Conservation (phyloP, 305 asterid genomes). For the Fraxinus angustifolia region DNA sequence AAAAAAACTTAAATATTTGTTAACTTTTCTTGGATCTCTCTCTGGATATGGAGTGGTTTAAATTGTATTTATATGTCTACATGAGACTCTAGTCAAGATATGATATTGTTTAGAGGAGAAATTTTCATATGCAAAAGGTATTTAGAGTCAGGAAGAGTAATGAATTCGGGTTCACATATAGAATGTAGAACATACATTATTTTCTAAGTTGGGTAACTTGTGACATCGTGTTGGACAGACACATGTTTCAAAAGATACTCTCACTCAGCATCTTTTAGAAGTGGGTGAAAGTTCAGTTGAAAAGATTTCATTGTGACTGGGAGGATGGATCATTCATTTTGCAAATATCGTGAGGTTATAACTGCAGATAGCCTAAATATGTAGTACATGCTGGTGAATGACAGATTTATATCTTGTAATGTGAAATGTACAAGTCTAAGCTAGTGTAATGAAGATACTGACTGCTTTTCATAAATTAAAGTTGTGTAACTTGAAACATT, state of each 20-base stretch:
- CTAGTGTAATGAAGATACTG: neutral
- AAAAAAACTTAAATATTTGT: neutral
- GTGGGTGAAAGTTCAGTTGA: neutral
- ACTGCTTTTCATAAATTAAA: neutral
- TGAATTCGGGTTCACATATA: neutral
- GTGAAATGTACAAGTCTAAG: neutral
- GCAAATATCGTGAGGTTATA: neutral
- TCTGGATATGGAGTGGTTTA: neutral
- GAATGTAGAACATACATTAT: neutral
- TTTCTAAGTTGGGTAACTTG: neutral
- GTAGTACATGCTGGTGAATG: neutral
- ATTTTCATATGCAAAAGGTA: neutral
- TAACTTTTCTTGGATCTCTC: neutral
- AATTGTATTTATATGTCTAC: neutral
- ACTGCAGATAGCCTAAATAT: neutral
- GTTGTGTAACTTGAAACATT: neutral
- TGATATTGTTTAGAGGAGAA: neutral
- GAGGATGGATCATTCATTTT: neutral
- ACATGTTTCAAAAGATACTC: neutral
- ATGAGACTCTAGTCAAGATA: neutral
- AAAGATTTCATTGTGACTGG: neutral
- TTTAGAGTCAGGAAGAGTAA: neutral
- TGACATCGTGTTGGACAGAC: neutral
- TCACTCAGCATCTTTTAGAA: neutral
- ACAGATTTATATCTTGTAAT: neutral